Evolutionary conservation across 805 yeast genomes (phyloP).

Genomic region (Candida awuae): DNA sequence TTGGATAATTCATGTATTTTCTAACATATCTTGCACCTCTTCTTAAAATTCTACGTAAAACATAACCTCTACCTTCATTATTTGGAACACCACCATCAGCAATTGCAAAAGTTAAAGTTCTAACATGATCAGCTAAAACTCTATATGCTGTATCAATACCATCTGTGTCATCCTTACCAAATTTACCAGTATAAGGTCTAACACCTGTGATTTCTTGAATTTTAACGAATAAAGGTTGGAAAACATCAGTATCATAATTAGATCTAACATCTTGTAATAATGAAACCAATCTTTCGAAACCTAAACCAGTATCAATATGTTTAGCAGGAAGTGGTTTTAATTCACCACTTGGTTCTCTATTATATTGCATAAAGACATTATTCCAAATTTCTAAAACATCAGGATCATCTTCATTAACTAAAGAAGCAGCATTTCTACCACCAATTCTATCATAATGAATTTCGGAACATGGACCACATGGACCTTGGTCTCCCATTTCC

Average conservation of each 20-base stretch:
- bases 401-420: constrained; percentile 97
- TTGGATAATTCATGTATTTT: constrained; percentile 92
- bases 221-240: constrained; percentile 75
- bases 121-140: constrained; percentile 96
- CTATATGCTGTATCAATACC: constrained; percentile 98
- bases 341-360: constrained; percentile 82
- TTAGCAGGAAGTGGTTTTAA: constrained; percentile 83
- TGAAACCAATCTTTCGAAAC: constrained; percentile 95
- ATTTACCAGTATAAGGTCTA: constrained; percentile 84
- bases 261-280: constrained; percentile 85
- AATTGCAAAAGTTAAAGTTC: constrained; percentile 92
- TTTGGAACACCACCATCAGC: constrained; percentile 99
- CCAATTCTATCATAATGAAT: constrained; percentile 97
- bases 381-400: constrained; percentile 98
- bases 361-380: constrained; percentile 92
- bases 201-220: constrained; percentile 92
- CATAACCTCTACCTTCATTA: constrained; percentile 98
- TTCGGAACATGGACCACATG: constrained; percentile 99
- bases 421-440: constrained; percentile 85
- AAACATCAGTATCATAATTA: constrained; percentile 96
- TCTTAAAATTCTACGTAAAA: constrained; percentile 90
- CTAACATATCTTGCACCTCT: constrained; percentile 97
- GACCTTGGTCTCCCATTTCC: constrained; percentile 99
- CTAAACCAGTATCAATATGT: constrained; percentile 98
- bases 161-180: constrained; percentile 86